Conservation (phyloP, 495 filamentous ascomycete genomes). For the Hypoxylon fuscum region DNA sequence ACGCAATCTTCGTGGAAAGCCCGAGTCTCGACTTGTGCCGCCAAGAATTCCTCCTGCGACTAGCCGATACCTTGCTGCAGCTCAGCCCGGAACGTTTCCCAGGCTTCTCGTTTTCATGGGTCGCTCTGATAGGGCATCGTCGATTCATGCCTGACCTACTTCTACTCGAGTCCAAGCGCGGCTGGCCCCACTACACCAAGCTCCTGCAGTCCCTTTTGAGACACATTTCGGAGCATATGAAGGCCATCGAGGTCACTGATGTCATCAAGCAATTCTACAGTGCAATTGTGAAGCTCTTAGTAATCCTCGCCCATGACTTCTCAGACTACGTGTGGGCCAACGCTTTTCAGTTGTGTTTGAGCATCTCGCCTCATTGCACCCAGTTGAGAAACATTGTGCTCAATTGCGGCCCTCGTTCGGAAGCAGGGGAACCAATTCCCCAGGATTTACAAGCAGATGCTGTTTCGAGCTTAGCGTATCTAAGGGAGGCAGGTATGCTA, state of each 20-base stretch:
- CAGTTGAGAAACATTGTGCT: conserved; percentile 92
- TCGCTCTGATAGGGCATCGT: conserved; percentile 82
- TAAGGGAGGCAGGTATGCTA: conserved; percentile 71
- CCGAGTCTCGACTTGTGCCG: conserved; percentile 46
- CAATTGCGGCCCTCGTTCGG: conserved; percentile 79
- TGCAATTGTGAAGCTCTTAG: conserved; percentile 79
- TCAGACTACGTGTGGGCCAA: conserved; percentile 91
- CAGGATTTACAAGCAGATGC: conserved; percentile 42
- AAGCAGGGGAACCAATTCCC: conserved; percentile 68
- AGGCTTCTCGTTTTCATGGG: conserved; percentile 85
- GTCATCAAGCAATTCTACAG: conserved; percentile 85
- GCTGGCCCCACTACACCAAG: conserved; percentile 79
- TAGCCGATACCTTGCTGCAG: conserved; percentile 77
- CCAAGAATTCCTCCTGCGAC: conserved; percentile 73
- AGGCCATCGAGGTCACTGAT: conserved; percentile 71
- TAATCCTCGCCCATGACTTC: conserved; percentile 92
- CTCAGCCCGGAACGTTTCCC: conserved; percentile 80
- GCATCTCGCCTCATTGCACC: conserved; percentile 82
- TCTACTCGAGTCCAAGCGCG: conserved; percentile 70
- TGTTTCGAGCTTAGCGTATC: conserved; percentile 44
- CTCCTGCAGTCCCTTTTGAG: conserved; percentile 77
- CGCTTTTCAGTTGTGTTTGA: conserved; percentile 83
- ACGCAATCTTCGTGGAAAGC: conserved; percentile 53
- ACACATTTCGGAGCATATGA: conserved; percentile 83
- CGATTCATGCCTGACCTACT: conserved; percentile 86